Conservation (phyloP, 768 basidiomycete species). For the Leccinum broughii region DNA sequence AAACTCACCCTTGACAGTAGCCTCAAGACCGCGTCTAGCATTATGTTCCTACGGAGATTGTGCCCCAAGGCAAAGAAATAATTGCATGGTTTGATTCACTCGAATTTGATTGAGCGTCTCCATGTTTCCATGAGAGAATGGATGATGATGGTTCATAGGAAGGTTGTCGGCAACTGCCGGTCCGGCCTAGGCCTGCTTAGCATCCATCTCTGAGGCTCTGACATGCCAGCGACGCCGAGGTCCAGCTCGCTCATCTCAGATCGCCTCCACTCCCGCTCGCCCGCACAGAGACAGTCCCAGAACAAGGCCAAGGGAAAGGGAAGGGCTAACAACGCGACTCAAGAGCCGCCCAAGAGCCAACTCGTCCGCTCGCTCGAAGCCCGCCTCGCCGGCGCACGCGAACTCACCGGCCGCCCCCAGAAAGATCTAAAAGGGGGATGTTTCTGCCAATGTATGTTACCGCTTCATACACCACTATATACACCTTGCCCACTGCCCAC, state of each 20-base stretch:
- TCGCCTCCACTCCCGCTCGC: constrained; percentile 41
- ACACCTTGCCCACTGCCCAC: background rate
- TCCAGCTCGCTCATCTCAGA: constrained; percentile 53
- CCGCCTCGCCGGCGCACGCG: constrained; percentile 42
- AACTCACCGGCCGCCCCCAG: constrained; percentile 30
- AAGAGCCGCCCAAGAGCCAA: constrained; percentile 45
- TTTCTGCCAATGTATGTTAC: constrained; percentile 56
- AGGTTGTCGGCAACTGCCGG: no score
- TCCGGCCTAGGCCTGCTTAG: no score
- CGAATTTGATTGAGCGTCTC: no score
- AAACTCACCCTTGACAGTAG: background rate
- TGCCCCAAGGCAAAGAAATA: no score
- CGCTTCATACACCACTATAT: background rate
- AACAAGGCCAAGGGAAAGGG: constrained; percentile 31
- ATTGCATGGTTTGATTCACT: no score
- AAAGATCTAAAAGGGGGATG: constrained; percentile 66
- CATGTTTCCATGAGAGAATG: no score
- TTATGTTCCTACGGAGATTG: no score
- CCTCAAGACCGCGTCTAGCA: background rate
- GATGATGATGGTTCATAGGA: no score
- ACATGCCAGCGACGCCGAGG: constrained; percentile 11
- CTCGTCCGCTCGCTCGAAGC: constrained; percentile 49
- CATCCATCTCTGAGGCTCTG: no score
- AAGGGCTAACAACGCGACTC: constrained; percentile 41
- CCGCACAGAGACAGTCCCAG: constrained; percentile 16